Evolutionary conservation across 805 yeast species (phyloP).

Genomic region (Metschnikowia shivogae): DNA sequence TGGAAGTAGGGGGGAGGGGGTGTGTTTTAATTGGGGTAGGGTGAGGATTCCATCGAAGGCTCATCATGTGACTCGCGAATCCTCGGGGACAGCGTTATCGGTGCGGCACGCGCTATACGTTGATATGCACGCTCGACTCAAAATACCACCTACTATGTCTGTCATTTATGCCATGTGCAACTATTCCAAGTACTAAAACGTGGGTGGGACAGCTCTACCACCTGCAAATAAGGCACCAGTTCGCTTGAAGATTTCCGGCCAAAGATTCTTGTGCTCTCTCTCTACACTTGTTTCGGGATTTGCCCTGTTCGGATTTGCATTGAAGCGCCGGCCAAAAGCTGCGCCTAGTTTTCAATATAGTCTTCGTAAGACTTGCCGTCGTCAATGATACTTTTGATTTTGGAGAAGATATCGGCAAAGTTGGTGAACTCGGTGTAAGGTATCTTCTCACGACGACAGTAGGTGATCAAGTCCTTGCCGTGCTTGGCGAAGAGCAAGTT

Average conservation of each 20-base stretch:
- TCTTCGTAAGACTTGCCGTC: conserved; percentile 16
- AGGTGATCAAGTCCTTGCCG: conserved; percentile 85
- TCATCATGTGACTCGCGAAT: conserved; percentile 3
- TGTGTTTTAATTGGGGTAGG: conserved; percentile 1
- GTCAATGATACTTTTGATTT: conserved; percentile 51
- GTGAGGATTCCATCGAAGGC: conserved; percentile 1
- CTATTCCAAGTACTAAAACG: too few species aligned
- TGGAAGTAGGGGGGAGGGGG: neutral
- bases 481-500: conserved; percentile 89
- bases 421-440: conserved; percentile 81
- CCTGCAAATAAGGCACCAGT: too few species aligned
- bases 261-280: too few species aligned
- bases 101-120: neutral
- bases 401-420: conserved; percentile 68
- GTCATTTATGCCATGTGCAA: too few species aligned
- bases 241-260: too few species aligned
- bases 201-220: too few species aligned
- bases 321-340: neutral
- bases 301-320: neutral
- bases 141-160: too few species aligned
- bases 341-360: conserved; percentile 16
- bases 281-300: neutral
- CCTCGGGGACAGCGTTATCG: neutral
- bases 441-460: conserved; percentile 73
- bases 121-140: too few species aligned